These are phyloP conservation scores for Pyrenochaeta sp. DNA, from an alignment of 2,329 filamentous ascomycete genomes.

Conservation along the genomic window DNA sequence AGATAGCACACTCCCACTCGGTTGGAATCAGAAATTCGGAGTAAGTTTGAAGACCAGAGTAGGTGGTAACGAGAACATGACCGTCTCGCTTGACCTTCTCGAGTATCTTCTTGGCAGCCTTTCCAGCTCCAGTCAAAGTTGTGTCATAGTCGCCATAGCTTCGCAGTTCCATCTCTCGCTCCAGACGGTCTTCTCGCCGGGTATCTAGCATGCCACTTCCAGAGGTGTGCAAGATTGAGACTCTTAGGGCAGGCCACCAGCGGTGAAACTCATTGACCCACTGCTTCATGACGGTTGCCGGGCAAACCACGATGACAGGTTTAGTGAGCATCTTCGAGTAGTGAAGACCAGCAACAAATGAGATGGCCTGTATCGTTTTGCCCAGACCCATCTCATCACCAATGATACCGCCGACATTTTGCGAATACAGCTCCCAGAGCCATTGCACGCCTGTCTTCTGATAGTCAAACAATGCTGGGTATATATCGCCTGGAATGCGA, in stretches of 20 bases:
- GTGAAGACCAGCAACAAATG: slow-evolving; percentile 89
- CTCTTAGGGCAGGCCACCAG: slow-evolving; percentile 99
- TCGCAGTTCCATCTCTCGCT: slow-evolving; percentile 66
- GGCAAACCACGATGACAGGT: slow-evolving; percentile 90
- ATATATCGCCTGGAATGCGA: slow-evolving; percentile 89
- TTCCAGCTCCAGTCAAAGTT: slow-evolving; percentile 64
- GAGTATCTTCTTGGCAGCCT: slow-evolving; percentile 80
- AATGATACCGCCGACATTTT: slow-evolving; percentile 91
- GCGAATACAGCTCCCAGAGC: slow-evolving; percentile 90
- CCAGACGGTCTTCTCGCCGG: slow-evolving; percentile 65
- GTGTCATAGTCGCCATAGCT: slow-evolving; percentile 56
- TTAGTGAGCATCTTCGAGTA: slow-evolving; percentile 86
- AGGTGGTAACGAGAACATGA: slow-evolving; percentile 94
- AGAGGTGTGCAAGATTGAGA: slow-evolving; percentile 93
- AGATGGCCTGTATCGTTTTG: slow-evolving; percentile 84
- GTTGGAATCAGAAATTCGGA: slow-evolving; percentile 81
- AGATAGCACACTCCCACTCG: slow-evolving; percentile 90
- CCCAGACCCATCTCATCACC: slow-evolving; percentile 99
- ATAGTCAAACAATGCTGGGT: slow-evolving; percentile 91
- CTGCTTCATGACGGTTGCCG: slow-evolving; percentile 92
- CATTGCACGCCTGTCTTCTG: slow-evolving; percentile 97
- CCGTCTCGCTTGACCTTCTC: slow-evolving; percentile 83
- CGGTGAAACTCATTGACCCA: slow-evolving; percentile 99
- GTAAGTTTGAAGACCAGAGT: slow-evolving; percentile 94
- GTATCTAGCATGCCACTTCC: slow-evolving; percentile 96